phyloP scores from a whole-genome alignment of 176 grass and related monocot species.

The Zea luxurians region DNA sequence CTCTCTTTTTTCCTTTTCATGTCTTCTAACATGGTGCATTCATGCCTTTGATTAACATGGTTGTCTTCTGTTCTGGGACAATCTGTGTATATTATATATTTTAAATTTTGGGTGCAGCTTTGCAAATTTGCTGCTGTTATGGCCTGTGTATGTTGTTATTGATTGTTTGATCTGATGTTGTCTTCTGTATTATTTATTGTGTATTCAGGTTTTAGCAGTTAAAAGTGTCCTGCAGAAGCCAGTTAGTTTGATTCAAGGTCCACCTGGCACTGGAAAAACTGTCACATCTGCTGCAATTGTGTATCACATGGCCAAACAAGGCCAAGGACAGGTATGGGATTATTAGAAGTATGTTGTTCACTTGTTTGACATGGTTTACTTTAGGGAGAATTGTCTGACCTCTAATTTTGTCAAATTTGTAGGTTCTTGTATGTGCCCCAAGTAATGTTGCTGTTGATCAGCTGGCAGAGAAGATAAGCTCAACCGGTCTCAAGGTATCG shows the following conservation, averaged over 20 bases:
- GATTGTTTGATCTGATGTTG: conserved; percentile 19
- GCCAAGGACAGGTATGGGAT: conserved; percentile 88
- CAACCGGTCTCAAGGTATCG: conserved; percentile 87
- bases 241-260: conserved; percentile 98
- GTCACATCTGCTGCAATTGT: conserved; percentile 98
- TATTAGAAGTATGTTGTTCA: too few species aligned
- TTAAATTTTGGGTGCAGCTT: conserved; percentile 4
- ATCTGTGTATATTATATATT: background rate
- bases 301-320: conserved; percentile 99
- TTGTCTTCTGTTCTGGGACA: background rate
- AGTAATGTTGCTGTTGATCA: conserved; percentile 99
- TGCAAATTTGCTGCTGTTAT: background rate
- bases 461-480: conserved; percentile 97
- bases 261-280: conserved; percentile 97
- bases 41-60: background rate
- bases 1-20: background rate
- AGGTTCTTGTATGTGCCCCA: conserved; percentile 99
- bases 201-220: conserved; percentile 86
- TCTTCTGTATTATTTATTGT: conserved; percentile 9
- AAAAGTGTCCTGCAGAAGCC: conserved; percentile 99
- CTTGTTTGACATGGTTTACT: conserved; percentile 18
- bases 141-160: conserved; percentile 1
- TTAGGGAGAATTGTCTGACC: conserved; percentile 1
- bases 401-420: conserved; percentile 26
- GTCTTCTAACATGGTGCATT: background rate